Base-by-base conservation (phyloP, 257 asterid genomes). In the Solanum piurae region DNA sequence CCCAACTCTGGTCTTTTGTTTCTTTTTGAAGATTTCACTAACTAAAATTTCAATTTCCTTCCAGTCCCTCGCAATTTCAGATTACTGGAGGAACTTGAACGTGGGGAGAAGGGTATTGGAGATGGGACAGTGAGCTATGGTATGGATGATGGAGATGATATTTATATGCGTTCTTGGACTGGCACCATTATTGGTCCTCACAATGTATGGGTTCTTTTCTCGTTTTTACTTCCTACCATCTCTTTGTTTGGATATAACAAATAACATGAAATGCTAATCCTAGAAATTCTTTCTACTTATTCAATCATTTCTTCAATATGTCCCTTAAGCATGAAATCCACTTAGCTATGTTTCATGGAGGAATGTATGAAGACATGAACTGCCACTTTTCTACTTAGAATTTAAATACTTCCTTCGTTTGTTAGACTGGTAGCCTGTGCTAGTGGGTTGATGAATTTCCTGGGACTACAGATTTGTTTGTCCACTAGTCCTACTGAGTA, bases 41-140 rank as follows among this genome's bases (percentile, higher is more conserved):
- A 46, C 27, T 6, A 83, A 2, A 38, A 4, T 86, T 88, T 44
- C 83, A 79, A 37, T 16, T 87, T 86, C 83, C 86, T 71, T 91
- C 92, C 92, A 94, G 98, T 95, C 79, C 98, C 98, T 85, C 91
- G 98, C 82, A 95, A 94, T 91, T 95, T 95, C 92, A 94, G 98
- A 85, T 93, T 94, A 92, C 88, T 95, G 88, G 98, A 95, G 92
- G 98, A 95, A 91, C 98, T 95, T 75, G 98, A 95, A 90, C 98
- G 98, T 34, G 98, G 98, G 34, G 98, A 95, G 87, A 94, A 95
- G 86, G 98, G 98, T 89, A 95, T 95, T 84, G 98, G 98, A 87
- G 98, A 95, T 90, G 98, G 98, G 42, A 94, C 97, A 33, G 98
- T 95, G 88, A 95, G 98, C 91, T 95, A 95, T 91, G 98, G 98